phyloP scores from a whole-genome alignment of 129 eudicot species.

The Flaveria trinervia region DNA sequence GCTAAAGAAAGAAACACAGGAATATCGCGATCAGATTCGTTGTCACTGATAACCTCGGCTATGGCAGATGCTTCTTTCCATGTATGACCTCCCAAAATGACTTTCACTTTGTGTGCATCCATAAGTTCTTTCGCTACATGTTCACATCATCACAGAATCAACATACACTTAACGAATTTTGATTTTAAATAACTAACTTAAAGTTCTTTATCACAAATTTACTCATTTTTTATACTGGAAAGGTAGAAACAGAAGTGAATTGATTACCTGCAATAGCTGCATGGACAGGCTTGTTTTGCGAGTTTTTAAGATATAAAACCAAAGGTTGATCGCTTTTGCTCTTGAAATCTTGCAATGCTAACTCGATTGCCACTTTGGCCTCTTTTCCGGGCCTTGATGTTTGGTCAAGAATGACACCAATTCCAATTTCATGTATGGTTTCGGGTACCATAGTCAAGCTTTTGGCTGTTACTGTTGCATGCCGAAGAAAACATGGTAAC shows the following conservation, averaged over 20 bases:
- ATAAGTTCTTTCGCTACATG: constrained; percentile 47
- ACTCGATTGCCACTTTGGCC: constrained; percentile 49
- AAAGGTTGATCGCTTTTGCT: constrained; percentile 13
- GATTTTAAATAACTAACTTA: too few species aligned
- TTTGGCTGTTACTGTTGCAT: neutral
- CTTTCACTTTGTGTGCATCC: constrained; percentile 36
- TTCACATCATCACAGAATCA: constrained; percentile 7
- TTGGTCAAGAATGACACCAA: constrained; percentile 51
- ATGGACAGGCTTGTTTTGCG: constrained; percentile 32
- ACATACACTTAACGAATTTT: too few species aligned
- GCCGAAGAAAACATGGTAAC: constrained; percentile 8
- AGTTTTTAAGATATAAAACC: constrained; percentile 26
- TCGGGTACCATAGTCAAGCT: neutral
- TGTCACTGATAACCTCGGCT: constrained; percentile 39
- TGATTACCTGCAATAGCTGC: constrained; percentile 50
- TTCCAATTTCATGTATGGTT: constrained; percentile 7
- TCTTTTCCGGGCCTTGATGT: constrained; percentile 46
- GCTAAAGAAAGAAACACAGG: constrained; percentile 51
- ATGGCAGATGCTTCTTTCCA: constrained; percentile 51
- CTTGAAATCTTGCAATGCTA: constrained; percentile 46
- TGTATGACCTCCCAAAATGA: constrained; percentile 56
- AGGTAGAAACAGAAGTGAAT: neutral
- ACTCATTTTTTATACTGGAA: too few species aligned
- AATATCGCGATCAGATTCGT: constrained; percentile 11
- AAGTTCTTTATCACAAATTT: too few species aligned